Percentiles rank a stretch among this genome's conserved stretches.
Evolutionary conservation across 768 basidiomycete species (phyloP).

Genomic region (Cyathus striatus): DNA sequence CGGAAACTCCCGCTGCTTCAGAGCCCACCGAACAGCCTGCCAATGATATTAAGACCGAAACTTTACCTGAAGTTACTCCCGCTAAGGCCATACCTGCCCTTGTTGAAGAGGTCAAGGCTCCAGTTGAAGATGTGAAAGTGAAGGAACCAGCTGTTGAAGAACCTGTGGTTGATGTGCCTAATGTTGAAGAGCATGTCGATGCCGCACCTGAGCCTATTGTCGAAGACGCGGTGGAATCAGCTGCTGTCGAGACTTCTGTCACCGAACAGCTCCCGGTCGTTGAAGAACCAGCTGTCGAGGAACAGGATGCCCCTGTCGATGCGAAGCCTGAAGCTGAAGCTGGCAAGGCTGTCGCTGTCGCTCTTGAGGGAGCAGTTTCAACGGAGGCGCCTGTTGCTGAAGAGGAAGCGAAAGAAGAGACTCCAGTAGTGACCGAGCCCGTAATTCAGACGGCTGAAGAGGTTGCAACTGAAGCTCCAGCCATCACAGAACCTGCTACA

Average conservation of each 20-base stretch:
- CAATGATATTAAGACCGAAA: too few relatives aligned
- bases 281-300: slow-evolving; percentile 3
- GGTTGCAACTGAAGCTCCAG: neutral
- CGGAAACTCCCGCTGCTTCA: neutral
- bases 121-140: neutral
- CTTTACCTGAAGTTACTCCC: too few relatives aligned
- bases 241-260: slow-evolving; percentile 3
- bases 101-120: neutral
- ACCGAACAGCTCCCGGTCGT: slow-evolving; percentile 1
- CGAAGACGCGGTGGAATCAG: slow-evolving; percentile 3
- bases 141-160: slow-evolving; percentile 4
- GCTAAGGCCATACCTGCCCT: too few relatives aligned
- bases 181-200: slow-evolving; percentile 4
- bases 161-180: slow-evolving; percentile 1
- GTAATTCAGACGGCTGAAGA: neutral
- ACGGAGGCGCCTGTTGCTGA: slow-evolving; percentile 3
- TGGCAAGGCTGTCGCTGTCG: neutral
- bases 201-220: slow-evolving; percentile 3
- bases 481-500: neutral
- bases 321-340: neutral
- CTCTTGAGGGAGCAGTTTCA: slow-evolving; percentile 2
- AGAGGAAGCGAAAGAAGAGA: slow-evolving; percentile 5
- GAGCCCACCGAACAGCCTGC: too few relatives aligned
- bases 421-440: slow-evolving; percentile 5
- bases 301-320: slow-evolving; percentile 3